Evolutionary conservation across 352 stramenopile species (phyloP).

Genomic region (Globisporangium nagaii): DNA sequence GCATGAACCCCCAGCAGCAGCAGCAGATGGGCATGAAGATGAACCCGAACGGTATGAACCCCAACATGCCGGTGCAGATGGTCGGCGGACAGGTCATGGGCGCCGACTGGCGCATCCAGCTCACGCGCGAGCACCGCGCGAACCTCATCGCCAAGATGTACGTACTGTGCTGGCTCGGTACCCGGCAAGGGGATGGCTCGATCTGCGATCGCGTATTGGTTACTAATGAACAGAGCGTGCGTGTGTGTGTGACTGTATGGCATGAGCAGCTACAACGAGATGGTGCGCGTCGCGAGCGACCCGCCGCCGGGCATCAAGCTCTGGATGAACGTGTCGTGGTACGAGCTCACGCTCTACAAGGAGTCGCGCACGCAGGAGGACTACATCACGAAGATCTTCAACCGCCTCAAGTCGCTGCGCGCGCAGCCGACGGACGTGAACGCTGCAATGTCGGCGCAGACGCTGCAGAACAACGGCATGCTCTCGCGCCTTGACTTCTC

Average conservation of each 20-base stretch:
- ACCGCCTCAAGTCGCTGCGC: conserved; percentile 69
- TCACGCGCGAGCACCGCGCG: conserved; percentile 73
- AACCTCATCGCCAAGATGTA: conserved; percentile 87
- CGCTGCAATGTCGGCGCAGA: conserved; percentile 55
- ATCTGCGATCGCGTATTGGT: too few species aligned
- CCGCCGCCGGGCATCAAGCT: conserved; percentile 75
- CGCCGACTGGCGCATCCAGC: conserved; percentile 74
- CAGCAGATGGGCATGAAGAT: conserved; percentile 43
- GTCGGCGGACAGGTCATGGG: conserved; percentile 20
- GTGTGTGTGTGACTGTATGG: conserved; percentile 10
- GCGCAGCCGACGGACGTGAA: conserved; percentile 71
- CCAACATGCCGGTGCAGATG: conserved; percentile 16
- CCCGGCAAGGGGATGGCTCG: too few species aligned
- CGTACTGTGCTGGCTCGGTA: conserved; percentile 13
- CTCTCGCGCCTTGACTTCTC: conserved; percentile 69
- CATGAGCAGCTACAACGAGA: conserved; percentile 64
- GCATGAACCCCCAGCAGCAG: conserved; percentile 24
- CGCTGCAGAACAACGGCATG: conserved; percentile 64
- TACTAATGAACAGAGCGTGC: too few species aligned
- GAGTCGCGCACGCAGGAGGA: conserved; percentile 80
- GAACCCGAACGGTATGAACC: conserved; percentile 28
- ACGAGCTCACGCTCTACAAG: conserved; percentile 80
- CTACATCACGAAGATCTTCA: conserved; percentile 88
- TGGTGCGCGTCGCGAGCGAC: conserved; percentile 78
- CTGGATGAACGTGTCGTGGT: conserved; percentile 86